Base-by-base conservation (phyloP, 176 grass and related monocot genomes). In the Carex parvula region DNA sequence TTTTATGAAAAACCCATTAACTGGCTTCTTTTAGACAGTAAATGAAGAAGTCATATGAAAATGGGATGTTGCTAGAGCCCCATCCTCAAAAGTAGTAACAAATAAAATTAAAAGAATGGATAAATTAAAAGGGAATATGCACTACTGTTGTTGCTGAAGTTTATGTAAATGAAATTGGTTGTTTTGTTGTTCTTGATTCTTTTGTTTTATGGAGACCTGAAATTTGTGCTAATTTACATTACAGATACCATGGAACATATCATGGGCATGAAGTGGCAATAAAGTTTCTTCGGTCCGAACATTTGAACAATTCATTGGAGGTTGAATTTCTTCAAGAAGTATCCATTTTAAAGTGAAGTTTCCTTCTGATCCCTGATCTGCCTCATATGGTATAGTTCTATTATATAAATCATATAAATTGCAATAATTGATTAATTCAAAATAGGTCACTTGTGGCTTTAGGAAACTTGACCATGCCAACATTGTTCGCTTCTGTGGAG, bases 241-340 rank as follows among this genome's bases (percentile, higher is more conserved):
- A 17, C 70, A 98, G 96, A 88, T 90, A 74, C 84, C 91, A 69
- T 78, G 96, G 93, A 87, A 90, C 86, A 84, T 98, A 93, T 76
- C 88, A 82, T 37, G 96, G 84, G 57, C 30, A 90, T 78, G 93
- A 95, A 35, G 96, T 98, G 70, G 96, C 96, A 53, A 82, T 98
- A 87, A 98, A 98, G 54, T 84, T 87, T 82, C 91, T 98, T 66
- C 91, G 77, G 92, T 80, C 88, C 24, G 91, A 90, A 33, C 88
- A 92, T 89, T 63, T 89, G 79, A 95, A 89, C 14, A 91, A 95
- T 83, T 89, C 87, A 52, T 86, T 90, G 71, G 87, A 86, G 57
- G 85, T 93, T 52, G 96, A 98, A 75, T 98, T 98, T 81, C 75
- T 90, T 71, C 96, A 98, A 86, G 96, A 98, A 95, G 90, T 98